Conservation (phyloP, 2,329 filamentous ascomycete genomes). For the Niveomyces coronatus region DNA sequence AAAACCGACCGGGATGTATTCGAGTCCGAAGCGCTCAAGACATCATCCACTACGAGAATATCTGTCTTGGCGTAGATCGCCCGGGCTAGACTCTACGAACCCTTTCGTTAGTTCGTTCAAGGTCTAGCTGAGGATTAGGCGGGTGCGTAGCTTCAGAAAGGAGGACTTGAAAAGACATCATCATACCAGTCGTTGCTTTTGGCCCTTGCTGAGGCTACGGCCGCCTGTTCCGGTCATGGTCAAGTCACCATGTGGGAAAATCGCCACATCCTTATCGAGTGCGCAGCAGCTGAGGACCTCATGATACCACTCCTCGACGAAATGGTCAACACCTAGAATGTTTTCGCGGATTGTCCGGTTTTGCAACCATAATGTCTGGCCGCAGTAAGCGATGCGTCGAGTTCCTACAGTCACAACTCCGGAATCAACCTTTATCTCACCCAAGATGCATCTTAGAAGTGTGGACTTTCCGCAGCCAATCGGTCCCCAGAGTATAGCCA, state of each 20-base stretch:
- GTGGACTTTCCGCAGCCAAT: neutral
- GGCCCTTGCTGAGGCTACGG: neutral
- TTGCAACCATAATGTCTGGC: neutral
- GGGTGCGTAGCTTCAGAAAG: neutral
- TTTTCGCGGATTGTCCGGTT: neutral
- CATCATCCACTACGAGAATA: conserved; percentile 5
- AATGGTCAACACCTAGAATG: neutral
- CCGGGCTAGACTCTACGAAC: conserved; percentile 3
- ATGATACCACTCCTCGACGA: neutral
- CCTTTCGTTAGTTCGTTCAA: neutral
- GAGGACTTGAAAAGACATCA: neutral
- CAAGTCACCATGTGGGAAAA: neutral
- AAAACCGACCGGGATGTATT: neutral
- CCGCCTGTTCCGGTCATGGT: neutral
- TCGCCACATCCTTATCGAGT: neutral
- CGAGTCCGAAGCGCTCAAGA: conserved; percentile 1
- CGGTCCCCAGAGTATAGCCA: neutral
- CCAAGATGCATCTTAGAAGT: neutral
- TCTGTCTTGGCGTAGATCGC: neutral
- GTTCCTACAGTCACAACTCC: neutral
- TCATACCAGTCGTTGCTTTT: conserved; percentile 1
- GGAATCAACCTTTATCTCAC: neutral
- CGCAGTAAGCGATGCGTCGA: neutral
- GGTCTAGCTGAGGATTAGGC: neutral
- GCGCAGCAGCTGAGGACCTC: neutral